Evolutionary conservation across 768 basidiomycete genomes (phyloP), one percentile per base, ranked within the genome.

Genomic region (Boletus eberwhitei): DNA sequence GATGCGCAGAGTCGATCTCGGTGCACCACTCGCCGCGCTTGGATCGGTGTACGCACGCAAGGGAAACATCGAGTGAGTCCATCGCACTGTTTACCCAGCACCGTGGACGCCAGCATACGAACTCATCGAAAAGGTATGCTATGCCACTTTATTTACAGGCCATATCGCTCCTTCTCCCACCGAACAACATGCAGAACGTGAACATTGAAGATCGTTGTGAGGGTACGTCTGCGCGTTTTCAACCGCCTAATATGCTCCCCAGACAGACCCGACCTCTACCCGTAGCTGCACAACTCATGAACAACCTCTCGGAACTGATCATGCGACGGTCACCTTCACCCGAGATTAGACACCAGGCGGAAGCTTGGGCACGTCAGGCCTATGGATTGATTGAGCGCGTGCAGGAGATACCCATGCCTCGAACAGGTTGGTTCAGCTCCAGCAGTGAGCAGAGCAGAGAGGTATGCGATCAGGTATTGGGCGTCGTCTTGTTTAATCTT

Each of bases 141-240:
- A 73, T 84, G 61, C 79, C 81, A 3, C 74, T 88, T 6, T 88
- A 88, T 66, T 72, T 86, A 11, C 84, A 85, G 56, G 84, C 86
- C 8, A 76, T 85, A 42, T 80, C 82, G 0, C 70, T 87, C 21
- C 75, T 88, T 43, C 73, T 87, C 16, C 83, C 82, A 4, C 69
- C 74, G 0, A 58, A 62, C 17, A 58, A 62, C 17, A 48, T 48
- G 55, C 65, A 68, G 41, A 58, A 61, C 14, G 65, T 70, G 13
- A 60, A 61, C 16, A 29, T 69, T 2, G 80, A 84, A 55, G 81
- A 87, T 55, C 75, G 74, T 48, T 89, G 87, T 62, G 73, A 82
- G 71, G 85, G 86, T 85, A 50, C 26, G 71, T 56, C 37, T n/a
- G 5, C 31, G 4, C 31, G 2, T 32, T 32, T 12, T 3, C 31